A percentile compares a stretch with the other conserved stretches of the same genome.
These are phyloP conservation scores for Capillidium heterosporum DNA, from an alignment of 371 early-diverging fungal genomes.

Conservation along the genomic window DNA sequence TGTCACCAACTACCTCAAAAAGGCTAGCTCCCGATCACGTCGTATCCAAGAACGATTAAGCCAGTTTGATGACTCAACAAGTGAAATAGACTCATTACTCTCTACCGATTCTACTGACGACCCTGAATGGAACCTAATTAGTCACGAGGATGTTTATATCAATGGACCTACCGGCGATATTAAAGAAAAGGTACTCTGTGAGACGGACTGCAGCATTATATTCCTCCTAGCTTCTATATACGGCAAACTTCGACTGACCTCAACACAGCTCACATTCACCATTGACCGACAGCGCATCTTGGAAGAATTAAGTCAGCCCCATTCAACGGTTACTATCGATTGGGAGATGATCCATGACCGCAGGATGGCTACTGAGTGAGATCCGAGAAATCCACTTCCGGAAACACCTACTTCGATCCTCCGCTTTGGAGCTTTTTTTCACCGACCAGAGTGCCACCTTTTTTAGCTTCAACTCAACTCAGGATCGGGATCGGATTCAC, in stretches of 20 bases:
- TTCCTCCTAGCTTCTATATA: conserved; percentile 25
- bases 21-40: background rate
- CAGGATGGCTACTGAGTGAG: conserved; percentile 25
- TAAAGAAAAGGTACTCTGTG: conserved; percentile 10
- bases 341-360: conserved; percentile 23
- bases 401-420: conserved; percentile 31
- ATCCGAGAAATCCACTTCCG: conserved; percentile 31
- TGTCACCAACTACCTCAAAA: conserved; percentile 1
- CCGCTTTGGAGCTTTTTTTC: conserved; percentile 49
- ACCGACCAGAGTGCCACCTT: conserved; percentile 29
- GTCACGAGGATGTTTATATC: conserved; percentile 7
- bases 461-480: conserved; percentile 26
- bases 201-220: conserved; percentile 26
- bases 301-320: conserved; percentile 9
- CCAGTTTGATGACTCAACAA: background rate
- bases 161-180: background rate
- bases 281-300: conserved; percentile 14
- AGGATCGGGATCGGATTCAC: conserved; percentile 22
- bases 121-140: conserved; percentile 12
- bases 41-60: conserved; percentile 1
- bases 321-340: conserved; percentile 12
- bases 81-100: conserved; percentile 2
- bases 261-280: conserved; percentile 17
- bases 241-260: conserved; percentile 24
- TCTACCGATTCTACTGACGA: conserved; percentile 5